These are phyloP conservation scores for Fomitopsis schrenkii DNA, from an alignment of 1,284 basidiomycete species.

Conservation along the genomic window DNA sequence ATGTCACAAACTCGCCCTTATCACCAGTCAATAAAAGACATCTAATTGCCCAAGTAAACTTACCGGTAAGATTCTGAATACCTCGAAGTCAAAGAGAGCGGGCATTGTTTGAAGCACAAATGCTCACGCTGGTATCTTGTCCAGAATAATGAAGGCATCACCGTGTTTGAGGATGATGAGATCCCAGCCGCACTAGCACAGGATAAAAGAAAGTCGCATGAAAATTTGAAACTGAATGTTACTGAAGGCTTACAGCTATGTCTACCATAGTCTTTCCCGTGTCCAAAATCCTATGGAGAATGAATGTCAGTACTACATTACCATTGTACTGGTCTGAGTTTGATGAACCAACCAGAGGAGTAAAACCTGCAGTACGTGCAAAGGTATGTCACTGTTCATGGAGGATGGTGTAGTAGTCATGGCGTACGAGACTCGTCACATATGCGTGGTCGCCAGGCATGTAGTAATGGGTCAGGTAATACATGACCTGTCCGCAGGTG, in stretches of 20 bases:
- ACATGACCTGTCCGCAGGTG: neutral
- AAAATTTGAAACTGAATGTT: too few relatives aligned
- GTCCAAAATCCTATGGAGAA: neutral
- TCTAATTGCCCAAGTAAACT: too few relatives aligned
- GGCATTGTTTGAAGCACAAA: neutral
- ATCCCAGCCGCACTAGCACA: neutral
- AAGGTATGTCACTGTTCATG: neutral
- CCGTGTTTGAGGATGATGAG: neutral
- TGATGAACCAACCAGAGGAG: neutral
- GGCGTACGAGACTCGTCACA: neutral
- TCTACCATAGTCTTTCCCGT: neutral
- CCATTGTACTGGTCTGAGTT: too few relatives aligned
- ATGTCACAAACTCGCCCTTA: neutral
- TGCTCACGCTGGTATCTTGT: neutral
- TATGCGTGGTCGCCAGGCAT: neutral
- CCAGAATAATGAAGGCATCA: neutral
- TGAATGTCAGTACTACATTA: too few relatives aligned
- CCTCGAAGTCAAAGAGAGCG: too few relatives aligned
- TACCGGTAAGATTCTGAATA: neutral
- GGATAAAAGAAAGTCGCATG: neutral
- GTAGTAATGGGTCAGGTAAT: neutral
- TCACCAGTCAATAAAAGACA: neutral
- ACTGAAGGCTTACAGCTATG: neutral
- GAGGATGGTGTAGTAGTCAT: neutral
- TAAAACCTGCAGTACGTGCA: neutral